phyloP scores from a whole-genome alignment of 805 yeast genomes.

The Ogataea degrootiae region DNA sequence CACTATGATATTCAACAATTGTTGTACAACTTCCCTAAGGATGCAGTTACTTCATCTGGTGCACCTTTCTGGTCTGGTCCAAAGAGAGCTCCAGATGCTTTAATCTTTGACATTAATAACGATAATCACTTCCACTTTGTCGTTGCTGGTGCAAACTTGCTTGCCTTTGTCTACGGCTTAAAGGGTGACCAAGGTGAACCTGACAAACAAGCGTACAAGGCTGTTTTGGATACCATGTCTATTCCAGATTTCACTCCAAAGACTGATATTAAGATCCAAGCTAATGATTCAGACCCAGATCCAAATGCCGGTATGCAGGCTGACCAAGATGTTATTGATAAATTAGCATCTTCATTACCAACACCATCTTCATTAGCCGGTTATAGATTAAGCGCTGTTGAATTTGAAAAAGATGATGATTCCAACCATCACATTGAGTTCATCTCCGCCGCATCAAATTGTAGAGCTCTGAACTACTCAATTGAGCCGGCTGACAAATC shows the following conservation, averaged over 20 bases:
- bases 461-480: slow-evolving; percentile 88
- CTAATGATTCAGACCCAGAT: slow-evolving; percentile 82
- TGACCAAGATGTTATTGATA: slow-evolving; percentile 61
- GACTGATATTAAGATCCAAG: slow-evolving; percentile 74
- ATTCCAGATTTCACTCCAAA: slow-evolving; percentile 72
- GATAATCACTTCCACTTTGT: slow-evolving; percentile 78
- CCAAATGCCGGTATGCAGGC: slow-evolving; percentile 53
- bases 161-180: slow-evolving; percentile 87
- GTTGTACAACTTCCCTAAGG: slow-evolving; percentile 90
- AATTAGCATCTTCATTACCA: slow-evolving; percentile 76
- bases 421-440: slow-evolving; percentile 94
- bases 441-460: slow-evolving; percentile 91
- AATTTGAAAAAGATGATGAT: slow-evolving; percentile 98
- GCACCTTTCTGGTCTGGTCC: slow-evolving; percentile 98
- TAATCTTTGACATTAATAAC: slow-evolving; percentile 69
- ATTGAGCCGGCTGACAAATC: slow-evolving; percentile 86
- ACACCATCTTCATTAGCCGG: slow-evolving; percentile 86
- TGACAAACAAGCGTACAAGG: slow-evolving; percentile 42
- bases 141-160: slow-evolving; percentile 84
- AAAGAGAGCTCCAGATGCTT: slow-evolving; percentile 91
- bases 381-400: slow-evolving; percentile 81
- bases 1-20: slow-evolving; percentile 85
- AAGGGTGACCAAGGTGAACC: slow-evolving; percentile 63
- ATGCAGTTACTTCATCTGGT: slow-evolving; percentile 85
- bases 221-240: slow-evolving; percentile 45